These are phyloP conservation scores for Hypomontagnella submonticulosa DNA, from an alignment of 495 filamentous ascomycete genomes.

Conservation along the genomic window DNA sequence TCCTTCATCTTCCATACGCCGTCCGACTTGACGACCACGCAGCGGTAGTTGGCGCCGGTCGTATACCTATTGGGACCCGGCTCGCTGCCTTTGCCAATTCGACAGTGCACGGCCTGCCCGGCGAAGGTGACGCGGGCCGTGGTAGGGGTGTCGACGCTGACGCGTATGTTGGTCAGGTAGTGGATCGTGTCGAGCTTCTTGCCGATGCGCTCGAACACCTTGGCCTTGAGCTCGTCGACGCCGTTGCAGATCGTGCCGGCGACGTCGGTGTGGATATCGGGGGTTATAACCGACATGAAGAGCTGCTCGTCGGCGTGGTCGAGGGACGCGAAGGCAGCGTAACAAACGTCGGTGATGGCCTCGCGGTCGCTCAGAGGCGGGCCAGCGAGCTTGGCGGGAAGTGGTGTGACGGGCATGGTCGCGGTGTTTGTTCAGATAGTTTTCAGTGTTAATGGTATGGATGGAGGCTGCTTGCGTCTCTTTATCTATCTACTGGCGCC, in stretches of 20 bases:
- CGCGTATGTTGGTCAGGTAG: conserved; percentile 36
- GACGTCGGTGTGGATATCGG: conserved; percentile 18
- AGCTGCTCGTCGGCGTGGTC: conserved; percentile 29
- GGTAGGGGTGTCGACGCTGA: conserved; percentile 19
- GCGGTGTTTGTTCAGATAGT: no score
- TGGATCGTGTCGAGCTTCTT: conserved; percentile 26
- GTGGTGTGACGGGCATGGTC: conserved; percentile 12
- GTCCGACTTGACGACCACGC: conserved; percentile 17
- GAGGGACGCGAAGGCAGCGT: conserved; percentile 12
- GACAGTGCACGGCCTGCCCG: conserved; percentile 11
- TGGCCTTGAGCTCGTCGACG: conserved; percentile 19
- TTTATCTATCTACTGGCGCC: no score
- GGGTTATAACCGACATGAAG: conserved; percentile 3
- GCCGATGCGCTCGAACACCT: conserved; percentile 12
- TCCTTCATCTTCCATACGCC: conserved; percentile 25
- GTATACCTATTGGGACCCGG: conserved; percentile 24
- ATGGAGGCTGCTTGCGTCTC: no score
- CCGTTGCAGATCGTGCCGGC: conserved; percentile 6
- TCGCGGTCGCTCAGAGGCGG: conserved; percentile 26
- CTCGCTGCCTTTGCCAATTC: conserved; percentile 22
- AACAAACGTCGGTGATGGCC: conserved; percentile 23
- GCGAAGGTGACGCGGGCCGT: conserved; percentile 27
- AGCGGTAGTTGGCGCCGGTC: conserved; percentile 11
- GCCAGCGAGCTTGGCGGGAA: conserved; percentile 12
- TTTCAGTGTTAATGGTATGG: no score